Evolutionary conservation across 345 rosid genomes (phyloP).

Genomic region (Ceriops decandra): DNA sequence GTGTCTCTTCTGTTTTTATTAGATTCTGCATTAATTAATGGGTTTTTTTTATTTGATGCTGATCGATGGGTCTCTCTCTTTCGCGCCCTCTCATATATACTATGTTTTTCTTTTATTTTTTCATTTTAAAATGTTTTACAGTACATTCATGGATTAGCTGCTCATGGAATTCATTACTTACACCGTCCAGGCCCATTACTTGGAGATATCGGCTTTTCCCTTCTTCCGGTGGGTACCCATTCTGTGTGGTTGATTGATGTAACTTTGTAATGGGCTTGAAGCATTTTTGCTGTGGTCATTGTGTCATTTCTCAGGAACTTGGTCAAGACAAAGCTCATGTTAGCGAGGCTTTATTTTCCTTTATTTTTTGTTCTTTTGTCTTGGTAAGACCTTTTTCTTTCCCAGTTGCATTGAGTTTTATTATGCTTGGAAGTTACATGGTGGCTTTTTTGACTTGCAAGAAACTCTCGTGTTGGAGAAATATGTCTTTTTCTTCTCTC

Average conservation of each 20-base stretch:
- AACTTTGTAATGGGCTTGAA: not conserved
- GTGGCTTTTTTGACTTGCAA: too few species aligned
- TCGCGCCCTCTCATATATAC: too few species aligned
- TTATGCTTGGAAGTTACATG: not conserved
- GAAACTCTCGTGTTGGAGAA: too few species aligned
- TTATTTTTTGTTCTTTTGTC: constrained; percentile 27
- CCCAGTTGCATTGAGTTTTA: not conserved
- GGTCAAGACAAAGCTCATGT: constrained; percentile 22
- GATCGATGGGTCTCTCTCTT: not conserved
- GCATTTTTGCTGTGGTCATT: not conserved
- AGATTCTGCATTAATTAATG: not conserved
- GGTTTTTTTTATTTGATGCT: not conserved
- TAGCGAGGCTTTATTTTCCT: constrained; percentile 24
- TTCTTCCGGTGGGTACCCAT: constrained; percentile 24
- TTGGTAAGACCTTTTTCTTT: constrained; percentile 15
- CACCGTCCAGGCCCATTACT: constrained; percentile 29
- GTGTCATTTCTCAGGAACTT: constrained; percentile 24
- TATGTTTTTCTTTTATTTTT: too few species aligned
- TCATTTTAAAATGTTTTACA: not conserved
- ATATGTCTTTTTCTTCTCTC: too few species aligned
- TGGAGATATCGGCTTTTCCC: constrained; percentile 24
- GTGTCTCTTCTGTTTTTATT: not conserved
- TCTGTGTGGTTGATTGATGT: too few species aligned
- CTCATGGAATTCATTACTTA: constrained; percentile 32
- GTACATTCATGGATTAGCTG: constrained; percentile 33